Evolutionary conservation across 768 basidiomycete species (phyloP), one percentile per base, ranked within the genome.

Genomic region (Lentinus brumalis): DNA sequence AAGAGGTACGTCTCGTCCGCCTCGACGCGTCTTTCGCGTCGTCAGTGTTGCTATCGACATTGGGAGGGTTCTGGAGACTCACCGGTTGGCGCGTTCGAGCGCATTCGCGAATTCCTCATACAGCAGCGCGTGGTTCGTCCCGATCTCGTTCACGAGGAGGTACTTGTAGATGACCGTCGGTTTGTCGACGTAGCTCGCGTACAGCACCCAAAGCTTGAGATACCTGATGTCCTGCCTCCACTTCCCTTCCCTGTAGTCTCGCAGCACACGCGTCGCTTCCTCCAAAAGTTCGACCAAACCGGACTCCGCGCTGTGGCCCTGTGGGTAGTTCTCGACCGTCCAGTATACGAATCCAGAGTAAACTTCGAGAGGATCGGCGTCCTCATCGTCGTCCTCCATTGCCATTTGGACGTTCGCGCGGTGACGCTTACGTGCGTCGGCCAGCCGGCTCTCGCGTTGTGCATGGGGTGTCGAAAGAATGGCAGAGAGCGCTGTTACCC

Each of bases 301-400:
- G 12, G 91, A 94, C 70, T 94, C 90, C 1, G 88, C 88, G 52
- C 88, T 91, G 58, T 92, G 89, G 5, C 95, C 96, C 61, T 97
- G 90, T 0, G 96, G 95, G 70, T 98, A 96, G 73, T 93, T 94
- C 72, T 96, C 94, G 45, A 95, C 77, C 0, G 92, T 95, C 92
- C 96, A 98, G 53, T 90, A 83, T 53, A 98, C 89, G 65, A 98
- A 87, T 61, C 83, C 81, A 68, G 85, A 87, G 67, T 95, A 96
- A 1, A 92, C 89, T 62, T 96, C 94, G 41, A 98, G 79, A 0
- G 92, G 86, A 69, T 94, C 92, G 30, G 53, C 62, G 57, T 84
- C 86, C 47, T 88, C 87, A 40, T 93, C 91, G 39, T 94, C 94
- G 57, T 84, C 81, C 59, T 81, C 75, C n/a, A 92, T 68, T 0